Evolutionary conservation across 257 asterid species (phyloP).

Genomic region (Solanum lignicaule): DNA sequence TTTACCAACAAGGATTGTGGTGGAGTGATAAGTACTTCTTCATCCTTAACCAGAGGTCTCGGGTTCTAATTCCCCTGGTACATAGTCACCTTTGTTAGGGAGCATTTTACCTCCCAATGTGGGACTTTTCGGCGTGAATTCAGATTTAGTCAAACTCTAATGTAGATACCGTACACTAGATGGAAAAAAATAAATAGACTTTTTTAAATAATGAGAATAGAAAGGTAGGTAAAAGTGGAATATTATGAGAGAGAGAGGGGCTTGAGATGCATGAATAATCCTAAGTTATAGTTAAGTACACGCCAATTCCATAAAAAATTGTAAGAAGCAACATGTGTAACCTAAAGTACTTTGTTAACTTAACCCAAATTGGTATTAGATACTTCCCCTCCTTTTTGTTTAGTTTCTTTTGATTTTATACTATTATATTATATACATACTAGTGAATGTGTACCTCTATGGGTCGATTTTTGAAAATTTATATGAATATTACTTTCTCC

Average conservation of each 20-base stretch:
- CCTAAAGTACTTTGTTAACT: not conserved
- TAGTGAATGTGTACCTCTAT: not conserved
- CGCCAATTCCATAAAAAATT: not conserved
- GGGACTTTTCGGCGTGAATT: too few species aligned
- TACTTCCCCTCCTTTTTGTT: not conserved
- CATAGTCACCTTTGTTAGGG: not conserved
- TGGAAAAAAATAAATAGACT: too few species aligned
- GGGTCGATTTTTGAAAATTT: not conserved
- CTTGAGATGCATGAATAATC: not conserved
- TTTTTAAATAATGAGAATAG: not conserved
- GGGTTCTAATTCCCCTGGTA: too few species aligned
- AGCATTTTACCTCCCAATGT: not conserved
- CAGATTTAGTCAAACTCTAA: not conserved
- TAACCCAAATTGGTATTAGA: not conserved
- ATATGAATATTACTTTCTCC: not conserved
- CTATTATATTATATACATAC: not conserved
- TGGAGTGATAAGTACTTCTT: not conserved
- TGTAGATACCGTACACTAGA: not conserved
- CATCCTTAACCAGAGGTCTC: too few species aligned
- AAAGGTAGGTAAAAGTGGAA: not conserved
- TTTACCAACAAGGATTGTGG: not conserved
- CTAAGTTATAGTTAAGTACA: not conserved
- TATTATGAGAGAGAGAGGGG: not conserved
- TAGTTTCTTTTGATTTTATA: not conserved
- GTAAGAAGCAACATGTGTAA: not conserved